Evolutionary conservation across 2,329 filamentous ascomycete genomes (phyloP), one percentile per base, ranked within the genome.

Genomic region (Ophidiomyces ophidiicola): DNA sequence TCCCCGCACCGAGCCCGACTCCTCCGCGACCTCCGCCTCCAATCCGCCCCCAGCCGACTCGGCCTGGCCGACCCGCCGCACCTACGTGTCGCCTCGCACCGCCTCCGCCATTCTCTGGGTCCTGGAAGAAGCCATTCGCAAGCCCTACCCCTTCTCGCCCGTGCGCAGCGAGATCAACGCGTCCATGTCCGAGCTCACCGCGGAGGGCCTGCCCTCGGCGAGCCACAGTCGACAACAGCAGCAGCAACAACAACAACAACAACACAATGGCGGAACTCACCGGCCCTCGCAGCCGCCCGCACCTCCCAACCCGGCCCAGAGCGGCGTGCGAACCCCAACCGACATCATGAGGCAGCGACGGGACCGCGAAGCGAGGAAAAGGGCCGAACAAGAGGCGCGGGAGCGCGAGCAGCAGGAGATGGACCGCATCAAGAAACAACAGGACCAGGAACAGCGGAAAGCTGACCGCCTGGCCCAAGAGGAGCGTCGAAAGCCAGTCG

Each of bases 101-200:
- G 82, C 84, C 48, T 83, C 82, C 59, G 88, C 90, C 25, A 87
- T 98, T 57, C 79, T 93, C 52, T 96, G 82, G 68, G 78, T 86
- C 25, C 75, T 96, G 42, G 87, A 96, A 67, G 85, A 92, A 66
- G 85, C 84, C 25, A 72, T 96, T 49, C 80, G 87, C 32, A 74
- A 80, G 32, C 86, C 88, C 2, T 74, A 85, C 49, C 68, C 76
- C 34, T 92, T 96, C 62, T 92, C 86, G 6, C 72, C 82, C 17
- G 86, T 94, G 61, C 66, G 79, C 50, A 72, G 79, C 45, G 90
- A 98, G 69, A 83, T 93, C 67, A 81, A 83, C 72, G 83, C 87
- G 50, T 75, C 76, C 53, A 96, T 98, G 87, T 82, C 87, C 51
- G 87, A 94, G 59, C 70, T 94, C 51, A 70, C 75, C 54, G 17